Evolutionary conservation across 1,284 basidiomycete genomes (phyloP), one percentile per base, ranked within the genome.

Genomic region (Xerocomus cyaneibrunnescens): DNA sequence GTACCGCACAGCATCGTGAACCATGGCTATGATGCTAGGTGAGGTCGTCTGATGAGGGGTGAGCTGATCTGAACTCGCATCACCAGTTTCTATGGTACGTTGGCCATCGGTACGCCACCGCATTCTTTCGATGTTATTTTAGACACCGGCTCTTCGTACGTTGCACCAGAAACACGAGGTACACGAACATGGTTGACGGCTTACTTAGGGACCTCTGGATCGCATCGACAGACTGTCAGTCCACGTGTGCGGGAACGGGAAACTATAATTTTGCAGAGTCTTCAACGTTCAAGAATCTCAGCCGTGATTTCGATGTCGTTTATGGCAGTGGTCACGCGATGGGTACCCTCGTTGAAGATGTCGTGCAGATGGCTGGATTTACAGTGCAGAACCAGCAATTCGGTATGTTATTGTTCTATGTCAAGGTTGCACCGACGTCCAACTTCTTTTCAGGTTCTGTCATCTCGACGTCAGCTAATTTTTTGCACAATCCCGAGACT

Each of bases 301-400:
- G 40, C 34, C 58, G 19, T 6, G 27, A 62, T 1, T 85, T 86
- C 64, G 48, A 64, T 6, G 76, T 85, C 50, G 73, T 72, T 2
- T 87, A 87, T 58, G 83, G 81, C 13, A 77, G 72, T 22, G 84
- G 83, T 5, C 61, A 72, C 7, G 84, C 80, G 0, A 57, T 58
- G 1, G 85, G 85, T 5, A 62, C 61, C 2, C 67, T 84, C 25
- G 80, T 68, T 0, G 59, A 69, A 17, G 85, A 87, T 56, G 71
- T 68, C 3, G 76, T 84, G 36, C 64, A 73, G 25, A 73, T 83
- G 64, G 81, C 71, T 4, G 79, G 79, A 16, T 81, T 77, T 58
- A 68, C 68, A 5, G 70, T 80, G 17, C 44, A 62, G 19, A 61
- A 66, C 32, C 77, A 80, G 54, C 63, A 60, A n/a, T 75, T 80